Evolutionary conservation across 1,284 basidiomycete genomes (phyloP), one percentile per base, ranked within the genome.

Genomic region (Filobasidium uniguttulatum): DNA sequence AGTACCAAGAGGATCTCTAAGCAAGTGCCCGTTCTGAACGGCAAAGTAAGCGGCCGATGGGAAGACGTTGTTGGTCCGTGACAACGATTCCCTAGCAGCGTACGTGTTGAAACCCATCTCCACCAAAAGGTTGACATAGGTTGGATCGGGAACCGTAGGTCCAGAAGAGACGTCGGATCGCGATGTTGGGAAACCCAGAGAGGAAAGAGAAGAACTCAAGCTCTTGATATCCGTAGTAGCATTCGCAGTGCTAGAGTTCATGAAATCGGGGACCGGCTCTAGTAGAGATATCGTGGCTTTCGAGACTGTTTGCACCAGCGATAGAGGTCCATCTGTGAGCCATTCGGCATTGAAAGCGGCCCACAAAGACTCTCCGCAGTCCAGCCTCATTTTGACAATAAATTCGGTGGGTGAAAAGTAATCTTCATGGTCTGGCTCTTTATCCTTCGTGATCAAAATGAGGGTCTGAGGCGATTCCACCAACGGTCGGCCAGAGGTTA

Each of bases 51-150:
- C 84, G 2, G 94, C 94, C 5, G 84, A 80, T 33, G 76, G 82
- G 58, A 96, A 75, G 59, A 94, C 94, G 70, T 97, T 97, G 55
- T 83, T 79, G 14, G 83, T 82, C 20, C 90, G 82, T 19, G 76
- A 67, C 19, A 99, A 72, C 3, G 93, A 93, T 49, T 80, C 78
- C 61, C 86, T 82, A 1, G 85, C 85, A 3, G 87, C 85, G 35
- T 78, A 77, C 8, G 87, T 79, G 23, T 85, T 80, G 71, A 98
- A 99, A 45, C 94, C 94, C 94, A 99, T 98, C 58, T 98, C 93
- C 15, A 81, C 82, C 44, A 98, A 73, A 60, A 88, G 83, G 44
- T 79, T 77, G 41, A 96, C 78, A 26, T 82, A 78, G 49, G 74
- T 75, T 60, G 87, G 83, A 60, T 87, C 84, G 0, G 83, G 79